Conservation (phyloP, 2,329 filamentous ascomycete genomes). For the Aspergillus arachidicola region DNA sequence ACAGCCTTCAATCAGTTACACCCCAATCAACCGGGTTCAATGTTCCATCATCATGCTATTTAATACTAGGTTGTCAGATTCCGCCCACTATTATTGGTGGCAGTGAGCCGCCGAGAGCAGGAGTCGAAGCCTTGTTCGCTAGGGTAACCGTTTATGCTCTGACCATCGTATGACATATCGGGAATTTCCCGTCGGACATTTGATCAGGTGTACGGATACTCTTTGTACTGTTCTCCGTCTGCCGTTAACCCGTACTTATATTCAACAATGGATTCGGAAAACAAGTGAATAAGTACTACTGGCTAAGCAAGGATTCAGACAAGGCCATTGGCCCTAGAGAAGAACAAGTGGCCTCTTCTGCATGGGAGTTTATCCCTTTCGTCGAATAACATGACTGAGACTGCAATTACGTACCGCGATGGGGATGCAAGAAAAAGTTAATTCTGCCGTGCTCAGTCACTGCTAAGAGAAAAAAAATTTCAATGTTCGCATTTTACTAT, state of each 20-base stretch:
- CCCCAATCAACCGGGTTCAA: neutral
- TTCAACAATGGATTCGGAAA: neutral
- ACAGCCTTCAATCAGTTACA: neutral
- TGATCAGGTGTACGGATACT: neutral
- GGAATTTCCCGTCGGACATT: neutral
- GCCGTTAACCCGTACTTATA: neutral
- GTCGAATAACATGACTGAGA: neutral
- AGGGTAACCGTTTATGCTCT: neutral
- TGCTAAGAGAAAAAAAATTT: neutral
- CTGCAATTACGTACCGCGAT: neutral
- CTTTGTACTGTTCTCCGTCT: neutral
- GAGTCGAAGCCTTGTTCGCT: neutral
- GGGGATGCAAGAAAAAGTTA: neutral
- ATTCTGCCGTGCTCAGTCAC: neutral
- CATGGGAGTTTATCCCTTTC: conserved; percentile 1
- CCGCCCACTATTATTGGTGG: neutral
- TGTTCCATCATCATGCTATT: neutral
- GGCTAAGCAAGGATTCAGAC: neutral
- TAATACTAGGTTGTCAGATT: neutral
- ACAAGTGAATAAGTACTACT: neutral
- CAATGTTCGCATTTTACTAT: neutral
- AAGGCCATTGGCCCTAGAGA: neutral
- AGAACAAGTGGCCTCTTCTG: neutral
- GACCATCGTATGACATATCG: conserved; percentile 1
- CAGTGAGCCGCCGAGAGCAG: neutral